These are phyloP conservation scores for Mycena metata DNA, from an alignment of 768 basidiomycete genomes.

Conservation along the genomic window DNA sequence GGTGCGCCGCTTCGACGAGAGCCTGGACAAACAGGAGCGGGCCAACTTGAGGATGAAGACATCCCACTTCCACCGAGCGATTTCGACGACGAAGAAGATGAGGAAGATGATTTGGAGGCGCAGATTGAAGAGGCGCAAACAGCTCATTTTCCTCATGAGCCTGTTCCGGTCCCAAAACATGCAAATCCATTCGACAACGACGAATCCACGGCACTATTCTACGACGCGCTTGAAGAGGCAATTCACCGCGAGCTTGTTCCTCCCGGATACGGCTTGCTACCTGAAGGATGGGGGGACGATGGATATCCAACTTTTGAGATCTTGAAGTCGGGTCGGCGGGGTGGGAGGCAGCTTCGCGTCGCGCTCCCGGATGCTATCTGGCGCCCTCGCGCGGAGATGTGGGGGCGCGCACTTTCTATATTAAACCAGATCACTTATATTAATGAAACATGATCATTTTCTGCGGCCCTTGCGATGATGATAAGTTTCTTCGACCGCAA, in stretches of 20 bases:
- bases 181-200: conserved; percentile 22
- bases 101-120: neutral
- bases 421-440: conserved; percentile 11
- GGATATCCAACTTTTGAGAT: conserved; percentile 31
- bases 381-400: conserved; percentile 33
- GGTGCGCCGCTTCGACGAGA: neutral
- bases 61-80: neutral
- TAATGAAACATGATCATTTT: conserved; percentile 1
- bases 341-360: conserved; percentile 22
- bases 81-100: neutral
- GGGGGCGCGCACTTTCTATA: conserved; percentile 33
- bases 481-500: neutral
- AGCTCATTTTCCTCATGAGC: conserved; percentile 27
- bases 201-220: conserved; percentile 15
- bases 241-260: conserved; percentile 11
- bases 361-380: conserved; percentile 35
- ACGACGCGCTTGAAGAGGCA: neutral
- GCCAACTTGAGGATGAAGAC: conserved; percentile 30
- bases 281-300: conserved; percentile 36
- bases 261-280: conserved; percentile 29
- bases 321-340: conserved; percentile 25
- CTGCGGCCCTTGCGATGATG: neutral
- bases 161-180: conserved; percentile 19
- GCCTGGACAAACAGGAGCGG: conserved; percentile 8
- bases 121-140: conserved; percentile 21